Conservation (phyloP, 116 monocot species). For the Cymodocea nodosa region DNA sequence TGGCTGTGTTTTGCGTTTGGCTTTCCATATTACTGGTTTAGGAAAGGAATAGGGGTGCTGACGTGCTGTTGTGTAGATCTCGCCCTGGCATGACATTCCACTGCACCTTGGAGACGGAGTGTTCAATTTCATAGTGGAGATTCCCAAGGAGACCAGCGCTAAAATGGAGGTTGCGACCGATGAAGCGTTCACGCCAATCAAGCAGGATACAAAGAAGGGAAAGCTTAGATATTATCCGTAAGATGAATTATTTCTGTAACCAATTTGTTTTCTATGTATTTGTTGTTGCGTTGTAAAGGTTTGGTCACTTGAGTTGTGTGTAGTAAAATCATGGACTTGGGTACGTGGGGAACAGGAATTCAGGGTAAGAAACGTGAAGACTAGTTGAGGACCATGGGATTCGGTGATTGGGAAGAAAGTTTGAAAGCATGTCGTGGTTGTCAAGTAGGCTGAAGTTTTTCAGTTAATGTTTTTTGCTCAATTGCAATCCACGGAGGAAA, state of each 20-base stretch:
- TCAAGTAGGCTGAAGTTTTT: no score
- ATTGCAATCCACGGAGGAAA: no score
- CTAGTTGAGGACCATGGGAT: no score
- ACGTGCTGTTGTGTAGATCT: conserved; percentile 25
- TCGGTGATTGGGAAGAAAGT: no score
- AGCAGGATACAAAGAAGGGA: conserved; percentile 98
- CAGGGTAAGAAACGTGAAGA: no score
- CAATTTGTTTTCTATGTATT: no score
- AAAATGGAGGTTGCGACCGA: conserved; percentile 98
- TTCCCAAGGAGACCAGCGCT: conserved; percentile 82
- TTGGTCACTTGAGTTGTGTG: neutral
- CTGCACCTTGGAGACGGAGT: conserved; percentile 60
- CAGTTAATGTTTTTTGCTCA: no score
- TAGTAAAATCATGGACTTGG: no score
- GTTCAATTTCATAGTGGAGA: conserved; percentile 90
- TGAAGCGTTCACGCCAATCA: conserved; percentile 83
- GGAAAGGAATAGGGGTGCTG: no score
- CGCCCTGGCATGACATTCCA: conserved; percentile 94
- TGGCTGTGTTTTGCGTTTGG: neutral
- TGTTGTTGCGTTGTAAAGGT: neutral
- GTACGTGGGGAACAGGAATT: no score
- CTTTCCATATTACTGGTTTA: neutral
- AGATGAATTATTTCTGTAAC: conserved; percentile 2
- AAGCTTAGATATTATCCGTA: conserved; percentile 95
- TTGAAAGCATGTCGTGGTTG: no score